Evolutionary conservation across 2,329 filamentous ascomycete species (phyloP), one percentile per base, ranked within the genome.

Genomic region (Thelonectria blattea): DNA sequence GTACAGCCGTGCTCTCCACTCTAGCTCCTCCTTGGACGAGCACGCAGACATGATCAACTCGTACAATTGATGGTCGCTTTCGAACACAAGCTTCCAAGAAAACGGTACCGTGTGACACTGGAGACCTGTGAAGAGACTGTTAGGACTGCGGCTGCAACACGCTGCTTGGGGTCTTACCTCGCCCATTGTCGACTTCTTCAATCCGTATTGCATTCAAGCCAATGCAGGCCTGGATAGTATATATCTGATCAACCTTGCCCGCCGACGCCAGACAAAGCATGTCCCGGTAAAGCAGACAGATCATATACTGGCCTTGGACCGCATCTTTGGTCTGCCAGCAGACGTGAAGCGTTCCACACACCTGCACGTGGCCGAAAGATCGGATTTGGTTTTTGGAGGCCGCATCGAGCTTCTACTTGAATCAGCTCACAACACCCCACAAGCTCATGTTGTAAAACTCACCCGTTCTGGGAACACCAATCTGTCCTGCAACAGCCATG

Each of bases 61-160:
- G 72, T 91, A 94, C 54, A 94, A 80, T 61, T 91, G 87, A 65
- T 90, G 85, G 58, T 90, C 83, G 65, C 86, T 86, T 72, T 95
- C 89, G 70, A 98, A 97, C 3, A 92, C 83, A 11, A 97, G 71
- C 73, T 98, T 99, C 94, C 93, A 98, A 1, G 93, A 95, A 74
- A 91, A 91, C 0, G 91, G 88, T 1, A 91, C 91, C 3, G 91
- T 91, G 64, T 95, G 89, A 70, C 93, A 97, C 80, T 94, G 92
- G 8, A 98, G 74, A 0, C 92, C 93, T 96, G 62, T 47, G 48
- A 11, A 18, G n/a, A 56, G 9, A 53, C 12, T 49, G 73, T 68
- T 51, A 58, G 42, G 61, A 47, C 12, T 11, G 30, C 10, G 20
- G 18, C 5, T 10, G 3, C 14, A 4, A 15, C 14, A 9, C 34